These are phyloP conservation scores for Bruguiera parviflora DNA, from an alignment of 345 rosid species.

Conservation along the genomic window DNA sequence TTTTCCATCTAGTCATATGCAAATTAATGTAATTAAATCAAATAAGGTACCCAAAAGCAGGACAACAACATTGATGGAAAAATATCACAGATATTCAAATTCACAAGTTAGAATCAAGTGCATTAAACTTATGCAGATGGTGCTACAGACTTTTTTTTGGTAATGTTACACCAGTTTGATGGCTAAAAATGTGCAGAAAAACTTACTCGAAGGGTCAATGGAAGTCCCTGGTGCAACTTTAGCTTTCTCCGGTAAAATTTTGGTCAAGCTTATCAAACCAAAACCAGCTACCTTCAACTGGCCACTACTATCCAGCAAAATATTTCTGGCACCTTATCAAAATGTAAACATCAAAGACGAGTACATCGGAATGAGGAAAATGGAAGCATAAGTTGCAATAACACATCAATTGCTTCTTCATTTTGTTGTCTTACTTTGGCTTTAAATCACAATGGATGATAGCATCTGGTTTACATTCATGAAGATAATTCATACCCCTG, in stretches of 20 bases:
- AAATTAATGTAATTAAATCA: neutral
- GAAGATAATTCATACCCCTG: conserved; percentile 66
- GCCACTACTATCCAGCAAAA: conserved; percentile 94
- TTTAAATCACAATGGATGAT: conserved; percentile 81
- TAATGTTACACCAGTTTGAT: no score
- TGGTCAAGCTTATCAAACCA: conserved; percentile 63
- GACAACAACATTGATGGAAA: neutral
- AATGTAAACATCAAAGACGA: conserved; percentile 71
- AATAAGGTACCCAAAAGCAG: neutral
- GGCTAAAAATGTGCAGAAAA: neutral
- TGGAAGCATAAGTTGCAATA: conserved; percentile 15
- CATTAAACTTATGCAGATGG: no score
- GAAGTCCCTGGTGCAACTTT: conserved; percentile 43
- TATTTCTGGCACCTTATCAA: conserved; percentile 99
- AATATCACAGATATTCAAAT: neutral
- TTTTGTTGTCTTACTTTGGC: conserved; percentile 87
- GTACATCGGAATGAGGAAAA: conserved; percentile 24
- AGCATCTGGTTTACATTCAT: conserved; percentile 80
- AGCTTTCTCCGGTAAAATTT: conserved; percentile 54
- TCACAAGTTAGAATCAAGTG: neutral
- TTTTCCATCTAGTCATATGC: neutral
- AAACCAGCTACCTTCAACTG: conserved; percentile 86
- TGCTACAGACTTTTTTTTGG: no score
- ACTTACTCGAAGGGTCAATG: conserved; percentile 62
- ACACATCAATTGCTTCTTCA: conserved; percentile 39